These are phyloP conservation scores for Pythium sp. DNA, from an alignment of 352 stramenopile genomes.

Conservation along the genomic window DNA sequence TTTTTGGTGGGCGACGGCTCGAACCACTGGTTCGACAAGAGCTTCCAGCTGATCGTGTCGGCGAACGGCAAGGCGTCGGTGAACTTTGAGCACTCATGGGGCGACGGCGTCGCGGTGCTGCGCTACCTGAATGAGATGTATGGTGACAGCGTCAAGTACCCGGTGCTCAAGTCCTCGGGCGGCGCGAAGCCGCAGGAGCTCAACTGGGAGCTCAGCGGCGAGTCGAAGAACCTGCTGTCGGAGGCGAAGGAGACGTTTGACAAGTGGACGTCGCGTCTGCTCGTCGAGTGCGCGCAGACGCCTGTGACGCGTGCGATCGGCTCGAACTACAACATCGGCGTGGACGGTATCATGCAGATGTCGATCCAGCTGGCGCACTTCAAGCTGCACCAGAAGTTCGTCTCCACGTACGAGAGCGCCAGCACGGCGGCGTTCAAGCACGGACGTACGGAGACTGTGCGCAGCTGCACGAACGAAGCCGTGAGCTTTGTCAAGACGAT, in stretches of 20 bases:
- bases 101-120: slow-evolving; percentile 85
- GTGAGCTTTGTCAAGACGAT: slow-evolving; percentile 74
- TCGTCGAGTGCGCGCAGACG: slow-evolving; percentile 74
- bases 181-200: slow-evolving; percentile 38
- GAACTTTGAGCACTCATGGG: slow-evolving; percentile 91
- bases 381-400: slow-evolving; percentile 77
- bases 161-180: slow-evolving; percentile 43
- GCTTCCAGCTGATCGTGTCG: slow-evolving; percentile 87
- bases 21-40: slow-evolving; percentile 94
- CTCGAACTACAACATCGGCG: slow-evolving; percentile 71
- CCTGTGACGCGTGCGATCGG: slow-evolving; percentile 64
- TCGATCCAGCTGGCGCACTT: slow-evolving; percentile 88
- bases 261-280: slow-evolving; percentile 51
- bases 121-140: slow-evolving; percentile 90
- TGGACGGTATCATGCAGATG: slow-evolving; percentile 92
- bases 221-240: slow-evolving; percentile 58
- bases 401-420: slow-evolving; percentile 86
- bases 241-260: slow-evolving; percentile 77
- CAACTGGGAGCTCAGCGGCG: slow-evolving; percentile 51
- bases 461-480: slow-evolving; percentile 86
- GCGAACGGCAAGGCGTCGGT: slow-evolving; percentile 79
- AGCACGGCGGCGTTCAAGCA: slow-evolving; percentile 92
- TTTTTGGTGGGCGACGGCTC: slow-evolving; percentile 82
- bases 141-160: slow-evolving; percentile 71
- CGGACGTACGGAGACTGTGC: slow-evolving; percentile 87